phyloP scores from a whole-genome alignment of 2,329 filamentous ascomycete species.

The Tolypocladium paradoxum region DNA sequence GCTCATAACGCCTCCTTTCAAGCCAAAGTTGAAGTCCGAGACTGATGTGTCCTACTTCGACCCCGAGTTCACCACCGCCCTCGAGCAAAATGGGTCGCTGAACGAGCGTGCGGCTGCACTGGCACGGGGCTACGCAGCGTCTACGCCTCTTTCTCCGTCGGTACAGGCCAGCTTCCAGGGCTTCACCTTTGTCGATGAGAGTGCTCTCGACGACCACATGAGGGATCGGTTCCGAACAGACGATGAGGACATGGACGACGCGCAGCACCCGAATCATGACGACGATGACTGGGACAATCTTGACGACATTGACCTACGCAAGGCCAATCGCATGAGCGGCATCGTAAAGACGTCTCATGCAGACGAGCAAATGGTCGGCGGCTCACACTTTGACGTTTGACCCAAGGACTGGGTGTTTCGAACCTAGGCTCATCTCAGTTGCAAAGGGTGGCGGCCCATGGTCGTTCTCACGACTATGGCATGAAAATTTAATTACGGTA shows the following conservation, averaged over 20 bases:
- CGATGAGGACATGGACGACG: conserved; percentile 52
- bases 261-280: conserved; percentile 23
- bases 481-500: conserved; percentile 22
- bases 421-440: background rate
- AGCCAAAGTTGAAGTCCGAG: conserved; percentile 91
- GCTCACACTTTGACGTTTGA: conserved; percentile 54
- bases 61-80: conserved; percentile 91
- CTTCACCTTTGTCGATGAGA: conserved; percentile 98
- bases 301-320: conserved; percentile 40
- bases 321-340: conserved; percentile 52
- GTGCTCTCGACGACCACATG: conserved; percentile 82
- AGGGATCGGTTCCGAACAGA: conserved; percentile 34
- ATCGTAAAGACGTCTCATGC: conserved; percentile 45
- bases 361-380: conserved; percentile 54
- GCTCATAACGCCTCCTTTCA: conserved; percentile 91
- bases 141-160: conserved; percentile 84
- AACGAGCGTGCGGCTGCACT: conserved; percentile 85
- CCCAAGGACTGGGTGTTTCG: background rate
- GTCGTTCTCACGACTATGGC: conserved; percentile 6
- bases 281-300: conserved; percentile 51
- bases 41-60: conserved; percentile 98
- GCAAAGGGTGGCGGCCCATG: background rate
- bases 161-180: conserved; percentile 98
- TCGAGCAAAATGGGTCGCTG: conserved; percentile 76
- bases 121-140: conserved; percentile 75